Evolutionary conservation across 2,329 filamentous ascomycete species (phyloP).

Genomic region (Cryphonectria nitschkei): DNA sequence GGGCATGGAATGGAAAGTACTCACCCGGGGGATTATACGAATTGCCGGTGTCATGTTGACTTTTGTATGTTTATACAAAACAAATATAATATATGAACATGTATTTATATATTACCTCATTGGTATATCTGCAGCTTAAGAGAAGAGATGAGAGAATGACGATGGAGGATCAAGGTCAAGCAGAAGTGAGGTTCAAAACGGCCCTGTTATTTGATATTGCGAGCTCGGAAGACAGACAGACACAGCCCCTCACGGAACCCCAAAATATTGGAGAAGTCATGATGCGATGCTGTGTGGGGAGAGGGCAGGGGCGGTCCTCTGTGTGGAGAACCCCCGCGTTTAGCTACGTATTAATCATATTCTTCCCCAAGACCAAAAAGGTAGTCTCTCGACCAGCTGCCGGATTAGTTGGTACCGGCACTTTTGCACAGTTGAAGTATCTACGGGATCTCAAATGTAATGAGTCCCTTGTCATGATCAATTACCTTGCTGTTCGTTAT

Average conservation of each 20-base stretch:
- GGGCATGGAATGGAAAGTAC: slow-evolving; percentile 25
- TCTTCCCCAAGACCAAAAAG: not conserved
- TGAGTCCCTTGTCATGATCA: too few species aligned
- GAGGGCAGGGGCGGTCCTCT: not conserved
- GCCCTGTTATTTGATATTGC: not conserved
- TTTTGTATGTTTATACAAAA: not conserved
- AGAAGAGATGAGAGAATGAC: not conserved
- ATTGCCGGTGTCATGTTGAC: slow-evolving; percentile 39
- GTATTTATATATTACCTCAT: not conserved
- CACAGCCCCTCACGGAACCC: not conserved
- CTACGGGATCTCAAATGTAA: too few species aligned
- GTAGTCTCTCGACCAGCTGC: not conserved
- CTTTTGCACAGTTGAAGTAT: too few species aligned
- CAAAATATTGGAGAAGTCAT: not conserved
- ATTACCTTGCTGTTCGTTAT: not conserved
- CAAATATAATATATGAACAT: not conserved
- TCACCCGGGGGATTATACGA: slow-evolving; percentile 42
- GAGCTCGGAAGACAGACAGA: not conserved
- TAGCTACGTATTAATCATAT: not conserved
- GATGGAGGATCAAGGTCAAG: not conserved
- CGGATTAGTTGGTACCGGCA: not conserved
- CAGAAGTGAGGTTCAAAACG: not conserved
- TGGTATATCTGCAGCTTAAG: not conserved
- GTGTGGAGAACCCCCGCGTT: slow-evolving; percentile 3
- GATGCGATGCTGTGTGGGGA: not conserved